A percentile compares a stretch with the other conserved stretches of the same genome.
These are phyloP conservation scores for Nemophila menziesii DNA, from an alignment of 257 asterid species.

Conservation along the genomic window DNA sequence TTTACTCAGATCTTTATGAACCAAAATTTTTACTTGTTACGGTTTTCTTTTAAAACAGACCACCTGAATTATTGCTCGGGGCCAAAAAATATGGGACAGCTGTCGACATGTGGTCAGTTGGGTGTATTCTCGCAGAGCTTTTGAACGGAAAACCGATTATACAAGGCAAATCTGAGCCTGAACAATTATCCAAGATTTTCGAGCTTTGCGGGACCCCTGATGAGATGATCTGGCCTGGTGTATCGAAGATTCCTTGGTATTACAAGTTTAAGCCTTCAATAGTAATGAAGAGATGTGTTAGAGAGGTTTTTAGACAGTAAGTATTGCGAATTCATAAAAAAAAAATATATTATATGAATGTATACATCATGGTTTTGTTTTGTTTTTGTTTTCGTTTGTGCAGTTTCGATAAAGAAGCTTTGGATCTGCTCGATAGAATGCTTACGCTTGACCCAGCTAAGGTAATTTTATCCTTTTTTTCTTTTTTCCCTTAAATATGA, in stretches of 20 bases:
- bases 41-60: constrained; percentile 39
- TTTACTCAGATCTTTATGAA: not conserved
- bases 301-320: constrained; percentile 84
- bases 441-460: constrained; percentile 89
- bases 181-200: constrained; percentile 79
- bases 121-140: constrained; percentile 95
- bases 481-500: no score
- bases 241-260: constrained; percentile 92
- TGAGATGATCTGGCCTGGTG: constrained; percentile 95
- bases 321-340: constrained; percentile 16
- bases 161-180: constrained; percentile 88
- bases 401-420: constrained; percentile 84
- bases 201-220: constrained; percentile 99
- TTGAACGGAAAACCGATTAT: constrained; percentile 77
- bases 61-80: constrained; percentile 98
- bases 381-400: constrained; percentile 15
- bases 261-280: constrained; percentile 83
- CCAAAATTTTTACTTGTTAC: no score
- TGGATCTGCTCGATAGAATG: constrained; percentile 90
- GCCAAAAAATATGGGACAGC: constrained; percentile 96
- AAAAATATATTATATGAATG: constrained; percentile 6
- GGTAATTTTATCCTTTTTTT: constrained; percentile 40
- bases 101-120: constrained; percentile 99
- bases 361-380: no score
- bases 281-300: constrained; percentile 68